A percentile compares a stretch with the other conserved stretches of the same genome.
Evolutionary conservation across 441 rosid genomes (phyloP).

Genomic region (Hypseocharis bilobata): DNA sequence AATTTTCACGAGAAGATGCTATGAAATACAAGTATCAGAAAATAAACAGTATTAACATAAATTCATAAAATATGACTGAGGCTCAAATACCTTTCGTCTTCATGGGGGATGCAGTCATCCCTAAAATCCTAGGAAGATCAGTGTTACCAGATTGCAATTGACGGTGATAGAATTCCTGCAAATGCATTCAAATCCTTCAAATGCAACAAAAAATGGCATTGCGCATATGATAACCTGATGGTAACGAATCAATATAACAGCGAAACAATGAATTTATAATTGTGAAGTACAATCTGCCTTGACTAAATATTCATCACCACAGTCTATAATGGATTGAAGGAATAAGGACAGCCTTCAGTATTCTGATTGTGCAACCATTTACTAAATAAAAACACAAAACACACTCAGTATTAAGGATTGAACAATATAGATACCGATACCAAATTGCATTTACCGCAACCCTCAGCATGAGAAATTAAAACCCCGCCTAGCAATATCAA

Average conservation of each 20-base stretch:
- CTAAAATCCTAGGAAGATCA: slow-evolving; percentile 66
- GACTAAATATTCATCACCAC: no score
- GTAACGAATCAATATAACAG: neutral
- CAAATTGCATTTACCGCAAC: neutral
- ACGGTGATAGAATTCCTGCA: slow-evolving; percentile 77
- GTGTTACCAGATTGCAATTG: slow-evolving; percentile 26
- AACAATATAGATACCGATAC: no score
- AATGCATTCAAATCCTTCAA: slow-evolving; percentile 12
- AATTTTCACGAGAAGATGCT: no score
- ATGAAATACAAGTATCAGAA: neutral
- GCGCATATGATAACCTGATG: neutral
- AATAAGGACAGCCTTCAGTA: neutral
- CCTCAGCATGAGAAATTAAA: neutral
- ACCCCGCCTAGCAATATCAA: neutral
- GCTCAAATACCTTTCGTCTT: slow-evolving; percentile 54
- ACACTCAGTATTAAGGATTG: no score
- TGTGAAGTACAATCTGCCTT: no score
- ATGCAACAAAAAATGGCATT: neutral
- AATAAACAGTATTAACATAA: neutral
- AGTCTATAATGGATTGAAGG: neutral
- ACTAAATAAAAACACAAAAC: no score
- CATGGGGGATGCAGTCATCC: slow-evolving; percentile 93
- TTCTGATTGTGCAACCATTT: no score
- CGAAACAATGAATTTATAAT: neutral
- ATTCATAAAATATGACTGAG: neutral